phyloP scores from a whole-genome alignment of 768 basidiomycete genomes.

The Paxillus rubicundulus region DNA sequence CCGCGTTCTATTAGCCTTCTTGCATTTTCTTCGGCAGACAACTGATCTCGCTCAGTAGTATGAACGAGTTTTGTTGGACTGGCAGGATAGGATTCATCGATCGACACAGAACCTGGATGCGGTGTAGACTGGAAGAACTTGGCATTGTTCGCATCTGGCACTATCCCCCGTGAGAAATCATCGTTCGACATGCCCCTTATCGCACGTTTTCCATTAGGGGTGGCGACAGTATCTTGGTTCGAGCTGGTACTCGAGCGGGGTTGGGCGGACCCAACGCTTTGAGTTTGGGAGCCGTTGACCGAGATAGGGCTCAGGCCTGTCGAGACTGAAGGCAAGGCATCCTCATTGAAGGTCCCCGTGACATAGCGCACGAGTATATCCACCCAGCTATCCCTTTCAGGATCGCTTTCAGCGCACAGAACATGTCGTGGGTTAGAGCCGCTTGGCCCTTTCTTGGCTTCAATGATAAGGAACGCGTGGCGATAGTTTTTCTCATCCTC shows the following conservation, averaged over 20 bases:
- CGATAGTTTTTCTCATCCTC: constrained; percentile 93
- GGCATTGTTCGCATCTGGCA: constrained; percentile 55
- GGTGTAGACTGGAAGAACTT: constrained; percentile 57
- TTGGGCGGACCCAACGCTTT: constrained; percentile 34
- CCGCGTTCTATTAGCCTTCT: constrained; percentile 46
- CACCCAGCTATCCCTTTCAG: constrained; percentile 93
- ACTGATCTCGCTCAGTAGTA: constrained; percentile 31
- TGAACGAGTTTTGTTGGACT: constrained; percentile 58
- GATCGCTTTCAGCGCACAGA: constrained; percentile 93
- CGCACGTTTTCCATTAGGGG: constrained; percentile 31
- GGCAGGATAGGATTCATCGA: constrained; percentile 36
- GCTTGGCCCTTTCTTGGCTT: constrained; percentile 71
- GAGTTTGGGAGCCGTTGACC: constrained; percentile 24
- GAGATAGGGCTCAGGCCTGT: constrained; percentile 32
- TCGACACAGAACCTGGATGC: constrained; percentile 19
- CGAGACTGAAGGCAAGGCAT: constrained; percentile 45
- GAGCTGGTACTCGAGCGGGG: constrained; percentile 60
- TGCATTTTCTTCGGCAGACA: constrained; percentile 27
- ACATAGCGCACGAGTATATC: constrained; percentile 89
- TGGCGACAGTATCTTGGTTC: constrained; percentile 27
- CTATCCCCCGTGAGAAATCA: constrained; percentile 52
- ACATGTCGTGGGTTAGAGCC: constrained; percentile 82
- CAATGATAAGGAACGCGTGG: constrained; percentile 97
- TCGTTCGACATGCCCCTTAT: constrained; percentile 53
- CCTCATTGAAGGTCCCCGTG: constrained; percentile 76